Percentiles rank a stretch among this genome's conserved stretches.
Conservation (phyloP, 2,329 filamentous ascomycete genomes). For the Xylaria sp. region DNA sequence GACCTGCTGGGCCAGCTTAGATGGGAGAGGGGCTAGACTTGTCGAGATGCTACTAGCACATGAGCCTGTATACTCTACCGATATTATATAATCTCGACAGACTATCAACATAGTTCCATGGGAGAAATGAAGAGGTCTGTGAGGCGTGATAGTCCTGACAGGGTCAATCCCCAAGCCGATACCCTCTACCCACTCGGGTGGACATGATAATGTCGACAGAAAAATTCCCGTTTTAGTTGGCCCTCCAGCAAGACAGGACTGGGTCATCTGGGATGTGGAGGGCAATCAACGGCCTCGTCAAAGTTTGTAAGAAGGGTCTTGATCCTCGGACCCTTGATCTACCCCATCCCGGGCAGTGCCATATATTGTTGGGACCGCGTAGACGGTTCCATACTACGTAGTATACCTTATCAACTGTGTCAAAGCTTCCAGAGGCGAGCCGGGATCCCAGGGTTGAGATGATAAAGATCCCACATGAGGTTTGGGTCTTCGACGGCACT, state of each 20-base stretch:
- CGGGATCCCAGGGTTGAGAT: no score
- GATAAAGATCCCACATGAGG: no score
- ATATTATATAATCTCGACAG: not conserved
- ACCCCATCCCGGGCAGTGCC: not conserved
- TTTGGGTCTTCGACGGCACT: not conserved
- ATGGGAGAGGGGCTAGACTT: not conserved
- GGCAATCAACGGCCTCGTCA: not conserved
- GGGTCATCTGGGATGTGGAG: not conserved
- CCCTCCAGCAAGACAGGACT: not conserved
- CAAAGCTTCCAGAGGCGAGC: no score
- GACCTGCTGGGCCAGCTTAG: not conserved
- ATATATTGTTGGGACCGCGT: not conserved
- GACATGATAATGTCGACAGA: not conserved
- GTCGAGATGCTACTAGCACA: not conserved
- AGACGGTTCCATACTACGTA: no score
- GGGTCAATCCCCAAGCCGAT: not conserved
- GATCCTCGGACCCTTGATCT: not conserved
- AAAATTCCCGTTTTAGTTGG: not conserved
- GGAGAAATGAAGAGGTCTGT: not conserved
- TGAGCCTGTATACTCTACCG: not conserved
- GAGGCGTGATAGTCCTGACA: not conserved
- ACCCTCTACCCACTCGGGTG: not conserved
- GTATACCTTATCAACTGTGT: no score
- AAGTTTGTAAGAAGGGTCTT: not conserved
- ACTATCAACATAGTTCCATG: not conserved